Evolutionary conservation across 2,329 filamentous ascomycete genomes (phyloP).

Genomic region (Monosporascus sp.): DNA sequence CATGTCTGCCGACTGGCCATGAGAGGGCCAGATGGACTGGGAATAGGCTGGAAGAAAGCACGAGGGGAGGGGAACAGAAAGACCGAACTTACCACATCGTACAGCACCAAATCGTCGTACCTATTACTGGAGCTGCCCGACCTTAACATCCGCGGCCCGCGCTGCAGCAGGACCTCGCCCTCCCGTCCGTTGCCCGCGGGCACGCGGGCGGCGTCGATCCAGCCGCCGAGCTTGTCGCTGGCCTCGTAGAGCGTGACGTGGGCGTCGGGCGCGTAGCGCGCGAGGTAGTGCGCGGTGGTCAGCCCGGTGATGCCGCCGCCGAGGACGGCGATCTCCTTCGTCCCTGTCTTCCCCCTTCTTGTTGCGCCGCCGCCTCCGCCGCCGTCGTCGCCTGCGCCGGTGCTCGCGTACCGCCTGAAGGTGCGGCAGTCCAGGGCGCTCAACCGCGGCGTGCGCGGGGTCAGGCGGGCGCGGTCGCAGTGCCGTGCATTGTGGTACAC

Average conservation of each 20-base stretch:
- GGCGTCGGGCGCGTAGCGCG: slow-evolving; percentile 56
- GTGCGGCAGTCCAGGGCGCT: slow-evolving; percentile 5
- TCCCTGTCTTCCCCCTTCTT: slow-evolving; percentile 6
- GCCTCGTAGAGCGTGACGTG: slow-evolving; percentile 80
- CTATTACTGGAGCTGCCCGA: slow-evolving; percentile 33
- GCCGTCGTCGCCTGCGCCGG: neutral
- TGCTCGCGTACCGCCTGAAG: slow-evolving; percentile 11
- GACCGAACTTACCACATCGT: slow-evolving; percentile 57
- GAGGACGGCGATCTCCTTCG: slow-evolving; percentile 56
- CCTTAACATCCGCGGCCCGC: slow-evolving; percentile 73
- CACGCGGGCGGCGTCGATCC: slow-evolving; percentile 66
- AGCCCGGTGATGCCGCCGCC: slow-evolving; percentile 83
- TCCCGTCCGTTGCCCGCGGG: slow-evolving; percentile 51
- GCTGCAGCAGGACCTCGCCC: slow-evolving; percentile 66
- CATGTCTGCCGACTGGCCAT: too few relatives aligned
- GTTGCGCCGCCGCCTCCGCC: too few relatives aligned
- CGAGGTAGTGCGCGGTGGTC: slow-evolving; percentile 70
- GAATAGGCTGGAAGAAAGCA: neutral
- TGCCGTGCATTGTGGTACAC: slow-evolving; percentile 18
- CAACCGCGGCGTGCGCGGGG: slow-evolving; percentile 12
- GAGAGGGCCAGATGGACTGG: too few relatives aligned
- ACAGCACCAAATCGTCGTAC: slow-evolving; percentile 60
- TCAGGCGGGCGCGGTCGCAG: neutral
- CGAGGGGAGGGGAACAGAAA: slow-evolving; percentile 15
- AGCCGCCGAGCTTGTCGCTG: slow-evolving; percentile 67